Percentiles rank a stretch among this genome's conserved stretches.
Evolutionary conservation across 164 flowering plant species (phyloP).

Genomic region (Santalum album): DNA sequence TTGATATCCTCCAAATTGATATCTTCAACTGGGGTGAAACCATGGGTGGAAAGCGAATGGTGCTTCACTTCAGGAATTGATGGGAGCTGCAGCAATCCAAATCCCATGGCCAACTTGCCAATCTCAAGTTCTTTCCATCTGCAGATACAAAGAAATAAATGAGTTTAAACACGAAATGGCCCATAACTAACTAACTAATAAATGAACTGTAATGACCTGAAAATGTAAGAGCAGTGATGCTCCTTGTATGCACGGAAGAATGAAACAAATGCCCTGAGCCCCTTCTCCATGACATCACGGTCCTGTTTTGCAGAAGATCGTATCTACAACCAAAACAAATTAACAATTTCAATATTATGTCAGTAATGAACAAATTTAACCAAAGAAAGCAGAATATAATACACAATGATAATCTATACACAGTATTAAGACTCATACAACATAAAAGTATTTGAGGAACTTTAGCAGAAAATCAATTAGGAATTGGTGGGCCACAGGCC

Average conservation of each 20-base stretch:
- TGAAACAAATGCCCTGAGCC: slow-evolving; percentile 82
- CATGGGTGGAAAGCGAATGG: slow-evolving; percentile 55
- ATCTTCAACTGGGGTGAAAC: slow-evolving; percentile 61
- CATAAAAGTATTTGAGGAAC: no score
- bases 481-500: no score
- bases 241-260: slow-evolving; percentile 92
- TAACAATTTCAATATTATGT: no score
- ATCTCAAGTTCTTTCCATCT: slow-evolving; percentile 93
- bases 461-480: no score
- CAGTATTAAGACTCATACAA: no score
- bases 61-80: slow-evolving; percentile 77
- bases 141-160: slow-evolving; percentile 1
- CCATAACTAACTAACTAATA: background rate
- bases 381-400: no score
- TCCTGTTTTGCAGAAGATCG: slow-evolving; percentile 70
- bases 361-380: no score
- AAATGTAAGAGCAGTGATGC: slow-evolving; percentile 85
- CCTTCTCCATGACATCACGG: slow-evolving; percentile 95
- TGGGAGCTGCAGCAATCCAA: slow-evolving; percentile 84
- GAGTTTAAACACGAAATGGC: background rate
- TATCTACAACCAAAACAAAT: slow-evolving; percentile 39
- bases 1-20: slow-evolving; percentile 65
- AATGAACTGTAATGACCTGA: slow-evolving; percentile 41
- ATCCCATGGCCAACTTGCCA: slow-evolving; percentile 92
- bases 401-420: no score